A percentile compares a stretch with the other conserved stretches of the same genome.
These are phyloP conservation scores for Achaetomiella virescens DNA, from an alignment of 495 filamentous ascomycete genomes.

Conservation along the genomic window DNA sequence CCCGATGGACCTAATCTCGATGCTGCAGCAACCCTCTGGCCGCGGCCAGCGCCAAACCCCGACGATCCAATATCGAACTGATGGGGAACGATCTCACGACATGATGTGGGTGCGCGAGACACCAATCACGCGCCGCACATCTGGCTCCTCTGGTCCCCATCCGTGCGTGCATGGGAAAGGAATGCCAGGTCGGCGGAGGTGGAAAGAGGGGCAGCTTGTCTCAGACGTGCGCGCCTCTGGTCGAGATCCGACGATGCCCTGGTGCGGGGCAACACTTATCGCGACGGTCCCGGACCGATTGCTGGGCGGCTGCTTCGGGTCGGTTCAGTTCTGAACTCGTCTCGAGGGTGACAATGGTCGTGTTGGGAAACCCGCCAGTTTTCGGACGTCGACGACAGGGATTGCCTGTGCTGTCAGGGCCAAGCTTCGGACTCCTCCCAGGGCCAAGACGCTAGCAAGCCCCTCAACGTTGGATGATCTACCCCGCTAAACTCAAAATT, in stretches of 20 bases:
- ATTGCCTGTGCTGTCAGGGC: not conserved
- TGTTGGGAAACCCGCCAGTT: too few relatives aligned
- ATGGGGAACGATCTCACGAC: conserved; percentile 1
- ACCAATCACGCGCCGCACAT: not conserved
- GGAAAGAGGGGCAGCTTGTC: not conserved
- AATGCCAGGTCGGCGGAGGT: not conserved
- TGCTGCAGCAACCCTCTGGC: conserved; percentile 18
- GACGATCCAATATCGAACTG: not conserved
- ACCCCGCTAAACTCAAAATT: not conserved
- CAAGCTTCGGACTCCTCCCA: not conserved
- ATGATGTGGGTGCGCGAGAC: conserved; percentile 9
- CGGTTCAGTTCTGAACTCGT: not conserved
- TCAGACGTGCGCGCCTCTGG: not conserved
- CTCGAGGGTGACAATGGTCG: too few relatives aligned
- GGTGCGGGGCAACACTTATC: not conserved
- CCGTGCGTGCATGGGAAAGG: not conserved
- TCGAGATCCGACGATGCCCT: not conserved
- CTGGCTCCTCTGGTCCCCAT: not conserved
- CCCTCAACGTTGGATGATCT: conserved; percentile 1
- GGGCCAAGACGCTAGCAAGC: not conserved
- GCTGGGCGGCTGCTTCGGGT: not conserved
- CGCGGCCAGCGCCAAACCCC: not conserved
- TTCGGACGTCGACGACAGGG: not conserved
- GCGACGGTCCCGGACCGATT: not conserved
- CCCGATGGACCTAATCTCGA: conserved; percentile 23